These are phyloP conservation scores for Corchorus olitorius DNA, from an alignment of 345 rosid species.

Conservation along the genomic window DNA sequence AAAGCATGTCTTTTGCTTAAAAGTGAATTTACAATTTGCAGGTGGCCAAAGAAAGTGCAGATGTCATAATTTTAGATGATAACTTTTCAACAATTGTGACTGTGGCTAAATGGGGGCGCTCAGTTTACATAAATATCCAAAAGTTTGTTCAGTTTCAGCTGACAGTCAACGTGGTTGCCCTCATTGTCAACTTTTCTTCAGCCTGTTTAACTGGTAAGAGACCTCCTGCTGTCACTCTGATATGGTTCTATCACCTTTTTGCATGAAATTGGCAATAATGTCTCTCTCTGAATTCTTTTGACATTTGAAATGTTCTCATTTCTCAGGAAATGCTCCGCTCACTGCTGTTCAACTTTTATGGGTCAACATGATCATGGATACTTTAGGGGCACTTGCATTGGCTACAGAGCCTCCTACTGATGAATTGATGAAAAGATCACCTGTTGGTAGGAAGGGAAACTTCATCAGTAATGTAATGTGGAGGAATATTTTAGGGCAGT, in stretches of 20 bases:
- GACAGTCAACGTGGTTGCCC: constrained; percentile 86
- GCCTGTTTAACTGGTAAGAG: constrained; percentile 83
- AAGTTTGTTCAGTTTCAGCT: constrained; percentile 93
- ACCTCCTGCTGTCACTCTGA: constrained; percentile 15
- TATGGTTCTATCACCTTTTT: constrained; percentile 1
- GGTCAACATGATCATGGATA: constrained; percentile 95
- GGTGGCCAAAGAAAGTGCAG: constrained; percentile 94
- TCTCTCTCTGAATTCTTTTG: constrained; percentile 16
- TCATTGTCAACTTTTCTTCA: constrained; percentile 82
- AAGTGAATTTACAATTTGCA: constrained; percentile 23
- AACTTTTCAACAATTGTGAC: constrained; percentile 80
- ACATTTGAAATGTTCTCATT: constrained; percentile 2
- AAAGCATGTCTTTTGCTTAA: neutral
- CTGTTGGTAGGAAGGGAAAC: constrained; percentile 80
- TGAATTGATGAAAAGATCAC: constrained; percentile 66
- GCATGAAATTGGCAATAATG: constrained; percentile 3
- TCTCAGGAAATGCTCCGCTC: constrained; percentile 73
- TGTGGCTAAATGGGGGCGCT: constrained; percentile 93
- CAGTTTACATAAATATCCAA: constrained; percentile 83
- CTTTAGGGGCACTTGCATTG: constrained; percentile 85
- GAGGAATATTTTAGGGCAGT: constrained; percentile 94
- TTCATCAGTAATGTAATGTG: constrained; percentile 93
- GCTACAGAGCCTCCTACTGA: constrained; percentile 87
- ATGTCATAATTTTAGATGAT: constrained; percentile 83
- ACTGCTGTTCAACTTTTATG: constrained; percentile 87